Percentiles rank a stretch among this genome's conserved stretches.
These are phyloP conservation scores for Durio zibethinus DNA, from an alignment of 345 rosid genomes.

Conservation along the genomic window DNA sequence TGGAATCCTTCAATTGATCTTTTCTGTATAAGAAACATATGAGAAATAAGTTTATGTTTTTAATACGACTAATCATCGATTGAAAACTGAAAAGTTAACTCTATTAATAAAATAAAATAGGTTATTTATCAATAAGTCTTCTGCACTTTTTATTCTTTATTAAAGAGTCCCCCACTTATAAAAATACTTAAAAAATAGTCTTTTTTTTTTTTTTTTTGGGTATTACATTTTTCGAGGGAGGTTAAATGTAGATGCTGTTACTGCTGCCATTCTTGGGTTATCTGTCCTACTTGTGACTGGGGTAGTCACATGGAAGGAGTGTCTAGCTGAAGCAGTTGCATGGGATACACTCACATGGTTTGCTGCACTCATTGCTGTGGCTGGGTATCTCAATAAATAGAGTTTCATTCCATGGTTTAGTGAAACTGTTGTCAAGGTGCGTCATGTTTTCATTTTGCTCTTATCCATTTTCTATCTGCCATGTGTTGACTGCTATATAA, in stretches of 20 bases:
- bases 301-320: constrained; percentile 99
- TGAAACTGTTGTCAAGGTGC: constrained; percentile 93
- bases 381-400: constrained; percentile 96
- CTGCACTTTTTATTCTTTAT: too few species aligned
- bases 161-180: too few species aligned
- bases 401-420: constrained; percentile 99
- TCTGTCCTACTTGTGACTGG: constrained; percentile 88
- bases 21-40: too few species aligned
- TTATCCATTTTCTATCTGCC: not conserved
- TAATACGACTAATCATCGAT: too few species aligned
- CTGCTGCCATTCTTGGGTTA: constrained; percentile 98
- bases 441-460: constrained; percentile 20
- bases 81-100: too few species aligned
- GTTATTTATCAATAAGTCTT: too few species aligned
- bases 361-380: constrained; percentile 99
- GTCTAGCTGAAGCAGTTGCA: constrained; percentile 90
- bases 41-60: too few species aligned
- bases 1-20: too few species aligned
- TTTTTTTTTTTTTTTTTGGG: too few species aligned
- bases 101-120: too few species aligned
- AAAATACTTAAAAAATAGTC: too few species aligned
- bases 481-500: not conserved
- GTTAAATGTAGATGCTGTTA: constrained; percentile 85
- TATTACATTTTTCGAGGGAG: constrained; percentile 80
- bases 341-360: constrained; percentile 99